Evolutionary conservation across 177 flowering plant species (phyloP).

Genomic region (Vitis hybrid): DNA sequence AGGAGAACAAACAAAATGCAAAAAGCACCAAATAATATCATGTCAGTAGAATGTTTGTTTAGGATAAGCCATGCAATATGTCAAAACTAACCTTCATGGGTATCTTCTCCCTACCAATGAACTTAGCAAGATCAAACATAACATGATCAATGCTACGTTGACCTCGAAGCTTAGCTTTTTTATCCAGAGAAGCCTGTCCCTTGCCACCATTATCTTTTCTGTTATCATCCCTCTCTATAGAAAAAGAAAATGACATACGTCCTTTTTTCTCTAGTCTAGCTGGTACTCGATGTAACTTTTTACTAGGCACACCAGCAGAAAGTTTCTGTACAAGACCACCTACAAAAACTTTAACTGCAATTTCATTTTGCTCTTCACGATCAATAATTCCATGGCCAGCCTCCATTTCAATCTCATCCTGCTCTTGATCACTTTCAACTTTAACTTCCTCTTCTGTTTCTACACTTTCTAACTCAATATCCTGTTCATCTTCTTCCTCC

Average conservation of each 20-base stretch:
- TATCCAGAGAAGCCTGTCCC: constrained; percentile 32
- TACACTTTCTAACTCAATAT: constrained; percentile 41
- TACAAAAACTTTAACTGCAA: constrained; percentile 69
- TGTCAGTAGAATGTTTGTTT: too few relatives aligned
- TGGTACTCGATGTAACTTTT: constrained; percentile 64
- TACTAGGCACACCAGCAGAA: constrained; percentile 34
- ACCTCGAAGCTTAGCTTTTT: constrained; percentile 41
- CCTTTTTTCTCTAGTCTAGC: constrained; percentile 68
- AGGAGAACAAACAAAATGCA: not conserved
- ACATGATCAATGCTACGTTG: constrained; percentile 54
- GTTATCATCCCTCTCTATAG: constrained; percentile 51
- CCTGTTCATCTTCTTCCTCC: constrained; percentile 68
- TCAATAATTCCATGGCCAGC: constrained; percentile 32
- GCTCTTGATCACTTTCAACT: constrained; percentile 44
- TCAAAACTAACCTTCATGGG: constrained; percentile 66
- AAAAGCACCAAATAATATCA: not conserved
- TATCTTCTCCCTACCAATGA: constrained; percentile 59
- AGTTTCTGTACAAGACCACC: constrained; percentile 57
- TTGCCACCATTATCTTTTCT: constrained; percentile 35
- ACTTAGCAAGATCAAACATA: constrained; percentile 78
- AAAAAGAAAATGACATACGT: constrained; percentile 64
- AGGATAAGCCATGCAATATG: not conserved
- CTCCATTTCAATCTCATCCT: constrained; percentile 51
- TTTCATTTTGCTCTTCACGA: constrained; percentile 40
- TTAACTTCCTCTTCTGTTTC: constrained; percentile 49